Percentiles rank a stretch among this genome's conserved stretches.
Evolutionary conservation across 257 asterid species (phyloP).

Genomic region (Lithospermum erythrorhizon): DNA sequence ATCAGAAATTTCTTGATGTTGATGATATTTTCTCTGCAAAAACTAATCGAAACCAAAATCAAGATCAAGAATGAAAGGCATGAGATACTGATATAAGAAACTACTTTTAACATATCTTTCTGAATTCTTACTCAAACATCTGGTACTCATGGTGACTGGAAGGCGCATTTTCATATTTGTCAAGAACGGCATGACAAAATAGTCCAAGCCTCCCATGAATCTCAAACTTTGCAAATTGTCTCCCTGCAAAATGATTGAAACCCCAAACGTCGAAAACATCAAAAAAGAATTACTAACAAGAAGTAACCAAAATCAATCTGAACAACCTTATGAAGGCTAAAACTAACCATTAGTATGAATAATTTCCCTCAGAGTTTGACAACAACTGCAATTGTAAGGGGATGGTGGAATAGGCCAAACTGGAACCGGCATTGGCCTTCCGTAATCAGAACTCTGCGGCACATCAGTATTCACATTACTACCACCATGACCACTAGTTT

Average conservation of each 20-base stretch:
- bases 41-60: constrained; percentile 18
- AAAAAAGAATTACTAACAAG: background rate
- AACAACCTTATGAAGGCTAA: background rate
- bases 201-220: constrained; percentile 58
- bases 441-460: constrained; percentile 13
- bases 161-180: constrained; percentile 21
- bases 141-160: constrained; percentile 27
- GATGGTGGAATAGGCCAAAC: constrained; percentile 36
- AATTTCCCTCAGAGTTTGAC: constrained; percentile 47
- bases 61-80: background rate
- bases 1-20: constrained; percentile 47
- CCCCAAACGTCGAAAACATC: background rate
- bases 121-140: constrained; percentile 46
- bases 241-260: constrained; percentile 22
- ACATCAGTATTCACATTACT: background rate
- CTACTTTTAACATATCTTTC: background rate
- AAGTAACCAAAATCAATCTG: background rate
- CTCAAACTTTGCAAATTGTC: constrained; percentile 31
- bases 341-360: constrained; percentile 44
- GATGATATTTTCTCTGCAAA: constrained; percentile 32
- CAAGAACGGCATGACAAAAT: constrained; percentile 46
- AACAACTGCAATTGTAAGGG: constrained; percentile 37
- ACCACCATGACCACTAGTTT: constrained; percentile 5
- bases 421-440: constrained; percentile 25
- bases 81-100: too few relatives aligned